Evolutionary conservation across 202 grass and related monocot genomes (phyloP).

Genomic region (Schoenoplectus triqueter): DNA sequence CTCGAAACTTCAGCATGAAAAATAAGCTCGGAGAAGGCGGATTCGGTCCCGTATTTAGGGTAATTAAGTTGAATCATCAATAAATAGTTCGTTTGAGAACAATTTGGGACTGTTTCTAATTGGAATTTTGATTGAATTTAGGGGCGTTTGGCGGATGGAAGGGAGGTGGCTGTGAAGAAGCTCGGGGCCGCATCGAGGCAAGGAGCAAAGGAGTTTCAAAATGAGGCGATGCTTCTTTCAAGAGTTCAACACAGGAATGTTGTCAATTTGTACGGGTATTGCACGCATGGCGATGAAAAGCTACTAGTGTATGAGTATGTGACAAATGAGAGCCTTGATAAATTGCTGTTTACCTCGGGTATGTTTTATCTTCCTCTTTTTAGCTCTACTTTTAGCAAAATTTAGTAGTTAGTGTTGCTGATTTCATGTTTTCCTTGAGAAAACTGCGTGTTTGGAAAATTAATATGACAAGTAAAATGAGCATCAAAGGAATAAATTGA

Average conservation of each 20-base stretch:
- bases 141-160: constrained; percentile 62
- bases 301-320: constrained; percentile 97
- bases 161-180: constrained; percentile 90
- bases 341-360: constrained; percentile 81
- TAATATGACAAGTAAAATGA: neutral
- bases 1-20: constrained; percentile 56
- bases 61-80: constrained; percentile 17
- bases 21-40: constrained; percentile 81
- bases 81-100: neutral
- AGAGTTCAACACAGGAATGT: constrained; percentile 93
- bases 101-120: neutral
- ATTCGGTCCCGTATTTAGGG: constrained; percentile 80
- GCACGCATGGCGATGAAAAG: constrained; percentile 66
- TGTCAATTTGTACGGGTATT: constrained; percentile 84
- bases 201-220: constrained; percentile 72
- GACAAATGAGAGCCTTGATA: constrained; percentile 94
- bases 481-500: neutral
- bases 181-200: constrained; percentile 69
- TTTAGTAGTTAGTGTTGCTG: neutral
- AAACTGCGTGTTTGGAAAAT: neutral
- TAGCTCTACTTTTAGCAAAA: neutral
- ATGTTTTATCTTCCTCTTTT: constrained; percentile 30
- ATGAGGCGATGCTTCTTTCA: constrained; percentile 87
- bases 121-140: neutral
- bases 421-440: neutral